Conservation (phyloP, 2,329 filamentous ascomycete genomes). For the Pseudogymnoascus sp. region DNA sequence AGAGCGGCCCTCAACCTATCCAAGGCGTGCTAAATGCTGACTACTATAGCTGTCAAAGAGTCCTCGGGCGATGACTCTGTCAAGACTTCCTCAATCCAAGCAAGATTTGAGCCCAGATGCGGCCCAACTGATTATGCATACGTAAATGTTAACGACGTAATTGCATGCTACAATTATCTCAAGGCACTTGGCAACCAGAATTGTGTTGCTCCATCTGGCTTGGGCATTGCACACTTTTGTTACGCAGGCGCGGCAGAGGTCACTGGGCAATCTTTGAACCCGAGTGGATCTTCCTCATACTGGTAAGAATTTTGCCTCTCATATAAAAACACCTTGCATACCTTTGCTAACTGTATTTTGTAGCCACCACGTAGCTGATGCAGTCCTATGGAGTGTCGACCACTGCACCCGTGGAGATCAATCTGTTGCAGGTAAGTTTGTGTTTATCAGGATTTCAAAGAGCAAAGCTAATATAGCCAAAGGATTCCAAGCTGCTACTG, state of each 20-base stretch:
- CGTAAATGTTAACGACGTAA: background rate
- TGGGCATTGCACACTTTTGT: background rate
- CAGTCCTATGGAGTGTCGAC: background rate
- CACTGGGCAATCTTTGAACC: background rate
- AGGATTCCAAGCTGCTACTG: conserved; percentile 1
- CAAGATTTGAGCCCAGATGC: background rate
- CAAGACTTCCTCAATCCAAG: background rate
- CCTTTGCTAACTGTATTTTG: background rate
- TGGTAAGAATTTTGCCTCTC: background rate
- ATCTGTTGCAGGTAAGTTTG: background rate
- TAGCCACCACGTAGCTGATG: background rate
- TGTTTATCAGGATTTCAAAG: background rate
- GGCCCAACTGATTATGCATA: background rate
- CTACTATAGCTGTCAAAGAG: background rate
- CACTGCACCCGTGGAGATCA: background rate
- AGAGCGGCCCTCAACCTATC: background rate
- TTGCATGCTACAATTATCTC: conserved; percentile 1
- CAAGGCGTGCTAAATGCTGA: background rate
- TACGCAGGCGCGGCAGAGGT: background rate
- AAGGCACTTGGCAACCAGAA: background rate
- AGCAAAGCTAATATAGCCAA: background rate
- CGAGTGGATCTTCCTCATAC: background rate
- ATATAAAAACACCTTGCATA: background rate
- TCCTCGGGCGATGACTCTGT: background rate
- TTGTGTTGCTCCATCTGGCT: background rate